phyloP scores from a whole-genome alignment of 73 alveolate species.

The Tetrahymena thermophila region DNA sequence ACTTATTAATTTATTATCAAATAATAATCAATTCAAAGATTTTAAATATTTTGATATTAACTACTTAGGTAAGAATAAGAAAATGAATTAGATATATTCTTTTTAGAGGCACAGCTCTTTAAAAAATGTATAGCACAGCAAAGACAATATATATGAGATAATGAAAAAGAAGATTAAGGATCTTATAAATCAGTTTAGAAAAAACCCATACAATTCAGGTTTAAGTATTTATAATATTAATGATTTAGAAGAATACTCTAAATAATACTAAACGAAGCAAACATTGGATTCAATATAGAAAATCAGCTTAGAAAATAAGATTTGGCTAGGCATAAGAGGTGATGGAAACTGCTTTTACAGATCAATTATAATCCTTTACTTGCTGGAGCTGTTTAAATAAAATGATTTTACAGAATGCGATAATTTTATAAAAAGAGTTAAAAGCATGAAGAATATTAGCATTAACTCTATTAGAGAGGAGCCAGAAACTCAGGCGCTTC shows the following conservation, averaged over 20 bases:
- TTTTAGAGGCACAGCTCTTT: too few relatives aligned
- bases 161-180: neutral
- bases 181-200: neutral
- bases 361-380: neutral
- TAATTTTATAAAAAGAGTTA: neutral
- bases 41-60: neutral
- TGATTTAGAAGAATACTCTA: neutral
- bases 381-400: neutral
- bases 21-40: too few relatives aligned
- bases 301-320: neutral
- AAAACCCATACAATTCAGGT: neutral
- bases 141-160: neutral
- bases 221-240: neutral
- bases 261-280: neutral
- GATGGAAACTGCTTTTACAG: neutral
- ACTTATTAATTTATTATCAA: neutral
- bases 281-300: neutral
- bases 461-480: neutral
- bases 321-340: neutral
- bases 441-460: neutral
- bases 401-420: neutral
- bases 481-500: neutral
- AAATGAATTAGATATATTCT: too few relatives aligned
- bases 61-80: neutral
- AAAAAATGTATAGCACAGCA: too few relatives aligned